Conservation (phyloP, 345 rosid species). For the Psidium friedrichsthalianum region DNA sequence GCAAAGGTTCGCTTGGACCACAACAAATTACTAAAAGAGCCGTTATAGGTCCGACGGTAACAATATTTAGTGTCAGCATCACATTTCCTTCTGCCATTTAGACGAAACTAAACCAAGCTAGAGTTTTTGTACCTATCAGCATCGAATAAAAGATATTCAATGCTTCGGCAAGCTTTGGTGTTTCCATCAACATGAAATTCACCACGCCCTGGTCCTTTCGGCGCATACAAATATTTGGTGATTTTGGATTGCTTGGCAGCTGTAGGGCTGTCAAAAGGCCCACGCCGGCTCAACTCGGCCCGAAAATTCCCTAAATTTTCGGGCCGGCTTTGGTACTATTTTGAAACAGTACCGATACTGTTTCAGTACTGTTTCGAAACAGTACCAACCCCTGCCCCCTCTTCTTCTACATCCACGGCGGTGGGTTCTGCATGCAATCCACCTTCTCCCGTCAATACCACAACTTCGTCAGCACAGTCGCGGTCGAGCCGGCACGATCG, state of each 20-base stretch:
- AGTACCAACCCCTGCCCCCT: too few species aligned
- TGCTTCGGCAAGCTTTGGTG: slow-evolving; percentile 16
- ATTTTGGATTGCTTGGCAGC: slow-evolving; percentile 9
- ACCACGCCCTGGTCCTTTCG: slow-evolving; percentile 11
- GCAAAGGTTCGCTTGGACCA: background rate
- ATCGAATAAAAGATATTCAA: background rate
- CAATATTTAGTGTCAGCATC: background rate
- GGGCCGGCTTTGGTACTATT: too few species aligned
- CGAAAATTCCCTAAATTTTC: too few species aligned
- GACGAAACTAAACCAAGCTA: background rate
- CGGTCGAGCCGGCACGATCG: too few species aligned
- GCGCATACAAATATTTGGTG: slow-evolving; percentile 2
- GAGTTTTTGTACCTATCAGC: background rate
- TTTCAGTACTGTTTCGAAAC: too few species aligned
- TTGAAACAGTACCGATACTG: too few species aligned
- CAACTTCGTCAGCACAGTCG: too few species aligned
- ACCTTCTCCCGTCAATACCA: too few species aligned
- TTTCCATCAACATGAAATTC: slow-evolving; percentile 18
- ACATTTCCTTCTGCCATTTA: background rate
- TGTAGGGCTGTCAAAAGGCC: too few species aligned
- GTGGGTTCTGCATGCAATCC: too few species aligned
- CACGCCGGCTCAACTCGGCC: too few species aligned
- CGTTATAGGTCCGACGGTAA: background rate
- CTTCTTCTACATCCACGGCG: too few species aligned
- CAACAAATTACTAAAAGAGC: background rate